Evolutionary conservation across 208 protist genomes (phyloP), one percentile per base, ranked within the genome.

Genomic region (Acanthamoeba culbertsoni): DNA sequence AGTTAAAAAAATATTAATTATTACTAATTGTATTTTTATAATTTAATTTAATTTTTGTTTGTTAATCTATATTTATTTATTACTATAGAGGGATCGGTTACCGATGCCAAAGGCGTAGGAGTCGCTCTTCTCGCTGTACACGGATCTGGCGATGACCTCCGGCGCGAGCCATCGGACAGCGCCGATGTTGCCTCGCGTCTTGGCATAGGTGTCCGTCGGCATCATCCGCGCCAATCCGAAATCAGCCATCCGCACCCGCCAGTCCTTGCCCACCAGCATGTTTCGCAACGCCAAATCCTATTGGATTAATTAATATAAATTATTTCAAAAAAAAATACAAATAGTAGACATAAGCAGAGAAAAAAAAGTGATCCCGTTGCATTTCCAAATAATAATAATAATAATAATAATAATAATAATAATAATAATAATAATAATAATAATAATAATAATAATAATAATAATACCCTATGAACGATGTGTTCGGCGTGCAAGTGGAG

Each of bases 401-500:
- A n/a, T n/a, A n/a, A n/a, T n/a, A n/a, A n/a, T n/a, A n/a, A n/a
- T n/a, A n/a, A n/a, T n/a, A n/a, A n/a, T n/a, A n/a, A n/a, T n/a
- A n/a, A n/a, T n/a, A n/a, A n/a, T n/a, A n/a, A n/a, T n/a, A n/a
- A n/a, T n/a, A n/a, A n/a, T n/a, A n/a, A n/a, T n/a, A n/a, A n/a
- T n/a, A n/a, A n/a, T n/a, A n/a, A n/a, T n/a, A n/a, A n/a, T n/a
- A n/a, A n/a, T n/a, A n/a, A n/a, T n/a, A n/a, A n/a, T n/a, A n/a
- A n/a, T n/a, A n/a, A n/a, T 88, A 88, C 79, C 20, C 93, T 2
- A 62, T 95, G 93, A 0, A 95, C 42, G 68, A 95, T 95, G 51
- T 63, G 45, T 26, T 88, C 79, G 40, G 48, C 28, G 48, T 95
- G 93, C 26, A 95, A 63, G 42, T 94, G 90, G 45, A 91, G 55